Base-by-base conservation (phyloP, 768 basidiomycete species). In the Hemileccinum rubropunctum region DNA sequence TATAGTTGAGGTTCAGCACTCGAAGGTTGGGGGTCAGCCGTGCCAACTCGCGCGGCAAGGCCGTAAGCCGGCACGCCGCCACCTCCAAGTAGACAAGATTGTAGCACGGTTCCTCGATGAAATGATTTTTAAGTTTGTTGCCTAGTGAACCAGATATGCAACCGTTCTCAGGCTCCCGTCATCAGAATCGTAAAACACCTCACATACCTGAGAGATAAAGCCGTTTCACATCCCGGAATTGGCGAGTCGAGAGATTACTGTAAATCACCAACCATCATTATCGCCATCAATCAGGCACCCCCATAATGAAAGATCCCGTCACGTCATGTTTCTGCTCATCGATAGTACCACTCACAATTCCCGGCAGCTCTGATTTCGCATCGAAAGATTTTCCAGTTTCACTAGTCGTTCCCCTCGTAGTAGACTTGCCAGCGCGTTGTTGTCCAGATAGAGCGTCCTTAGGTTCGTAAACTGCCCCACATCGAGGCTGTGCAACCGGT, bases 1-100 rank as follows among this genome's bases (percentile, higher is more conserved):
- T 98, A 76, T 97, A 95, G 76, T 98, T 95, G 57, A 98, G 80
- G 75, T 98, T 98, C 70, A 98, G 73, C 52, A 85, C 85, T 47
- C 93, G 84, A 61, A 98, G 71, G 68, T 95, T 97, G 28, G 97
- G 95, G 42, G 84, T 73, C 48, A 88, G 70, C 40, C 63, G 63
- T 46, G 78, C 77, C 58, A 97, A 73, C 36, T 81, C 77, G 57
- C 67, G 60, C n/a, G 95, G 95, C 42, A 97, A 80, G 47, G 59
- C 59, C 32, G 82, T 84, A 54, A 98, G 73, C 53, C 88, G 81
- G 67, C 97, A 98, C 23, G 78, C 88, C 15, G 94, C 94, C 40
- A 89, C 75, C 72, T 99, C 97, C 65, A 98, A 76, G 75, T 98
- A 98, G 34, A 88, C 75, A 64, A 99, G 76, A 63, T 92, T 88